phyloP scores from a whole-genome alignment of 2,329 filamentous ascomycete genomes.

The Ceratocystis colombiana region DNA sequence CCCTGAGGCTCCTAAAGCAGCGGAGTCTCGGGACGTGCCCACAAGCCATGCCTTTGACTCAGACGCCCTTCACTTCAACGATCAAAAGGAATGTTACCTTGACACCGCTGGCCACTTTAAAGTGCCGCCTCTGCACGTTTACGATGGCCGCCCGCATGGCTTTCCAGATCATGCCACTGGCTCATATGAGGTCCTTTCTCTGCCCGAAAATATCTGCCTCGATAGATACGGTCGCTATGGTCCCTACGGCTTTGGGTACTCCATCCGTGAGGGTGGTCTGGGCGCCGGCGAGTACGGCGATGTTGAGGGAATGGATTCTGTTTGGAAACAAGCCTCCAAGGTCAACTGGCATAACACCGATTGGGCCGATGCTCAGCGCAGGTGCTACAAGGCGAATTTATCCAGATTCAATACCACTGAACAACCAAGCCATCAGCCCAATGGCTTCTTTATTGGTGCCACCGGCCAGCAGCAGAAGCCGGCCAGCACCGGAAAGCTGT shows the following conservation, averaged over 20 bases:
- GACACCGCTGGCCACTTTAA: conserved; percentile 55
- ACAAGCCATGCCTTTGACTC: conserved; percentile 35
- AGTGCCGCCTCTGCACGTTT: conserved; percentile 62
- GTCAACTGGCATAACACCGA: conserved; percentile 68
- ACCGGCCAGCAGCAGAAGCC: conserved; percentile 29
- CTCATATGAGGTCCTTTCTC: conserved; percentile 69
- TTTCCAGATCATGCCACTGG: conserved; percentile 79
- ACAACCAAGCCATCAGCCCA: conserved; percentile 33
- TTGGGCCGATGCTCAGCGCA: conserved; percentile 68
- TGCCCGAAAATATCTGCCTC: conserved; percentile 82
- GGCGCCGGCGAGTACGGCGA: conserved; percentile 81
- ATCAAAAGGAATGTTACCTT: conserved; percentile 69
- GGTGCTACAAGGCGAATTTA: conserved; percentile 65
- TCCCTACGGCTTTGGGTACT: conserved; percentile 85
- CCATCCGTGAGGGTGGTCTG: conserved; percentile 62
- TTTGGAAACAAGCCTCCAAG: conserved; percentile 61
- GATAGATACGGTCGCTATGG: conserved; percentile 82
- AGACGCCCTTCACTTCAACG: conserved; percentile 45
- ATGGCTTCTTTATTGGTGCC: conserved; percentile 45
- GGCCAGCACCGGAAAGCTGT: conserved; percentile 28
- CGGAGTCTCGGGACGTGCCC: conserved; percentile 3
- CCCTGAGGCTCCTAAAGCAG: neutral
- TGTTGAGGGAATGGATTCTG: conserved; percentile 63
- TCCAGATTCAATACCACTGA: conserved; percentile 46
- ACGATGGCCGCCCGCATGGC: conserved; percentile 66